These are phyloP conservation scores for Clitopilus passeckerianus DNA, from an alignment of 768 basidiomycete genomes.

Conservation along the genomic window DNA sequence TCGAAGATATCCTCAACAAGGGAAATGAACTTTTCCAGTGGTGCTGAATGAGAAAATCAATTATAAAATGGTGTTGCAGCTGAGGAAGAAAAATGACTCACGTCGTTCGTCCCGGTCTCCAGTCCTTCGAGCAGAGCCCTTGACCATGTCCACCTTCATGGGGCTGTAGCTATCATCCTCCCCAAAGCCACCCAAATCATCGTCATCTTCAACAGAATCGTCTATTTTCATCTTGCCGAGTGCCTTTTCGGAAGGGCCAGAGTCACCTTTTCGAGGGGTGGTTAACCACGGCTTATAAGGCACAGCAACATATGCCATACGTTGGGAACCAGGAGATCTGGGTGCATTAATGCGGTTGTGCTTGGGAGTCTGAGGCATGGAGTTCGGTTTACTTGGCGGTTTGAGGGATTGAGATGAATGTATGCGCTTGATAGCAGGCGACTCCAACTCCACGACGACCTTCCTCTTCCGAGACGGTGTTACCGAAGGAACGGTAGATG, in stretches of 20 bases:
- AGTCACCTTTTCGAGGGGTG: conserved; percentile 31
- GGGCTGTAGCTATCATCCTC: conserved; percentile 31
- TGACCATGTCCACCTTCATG: conserved; percentile 30
- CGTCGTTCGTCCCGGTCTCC: conserved; percentile 78
- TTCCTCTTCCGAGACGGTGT: conserved; percentile 72
- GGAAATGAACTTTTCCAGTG: conserved; percentile 70
- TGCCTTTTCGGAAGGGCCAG: conserved; percentile 8
- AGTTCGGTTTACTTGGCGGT: conserved; percentile 20
- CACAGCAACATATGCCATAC: conserved; percentile 39
- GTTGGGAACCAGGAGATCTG: conserved; percentile 7
- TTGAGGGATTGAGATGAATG: conserved; percentile 22
- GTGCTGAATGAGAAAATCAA: conserved; percentile 32
- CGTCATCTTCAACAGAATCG: conserved; percentile 19
- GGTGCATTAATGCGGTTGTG: conserved; percentile 2
- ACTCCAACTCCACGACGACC: conserved; percentile 48
- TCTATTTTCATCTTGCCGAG: conserved; percentile 21
- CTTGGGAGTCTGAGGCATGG: conserved; percentile 12
- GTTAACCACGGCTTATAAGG: conserved; percentile 43
- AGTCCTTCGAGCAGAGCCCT: conserved; percentile 52
- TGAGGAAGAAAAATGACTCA: conserved; percentile 19
- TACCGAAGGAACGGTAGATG: conserved; percentile 16
- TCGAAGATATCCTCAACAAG: conserved; percentile 84
- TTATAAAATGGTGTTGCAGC: not conserved
- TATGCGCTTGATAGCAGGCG: conserved; percentile 62
- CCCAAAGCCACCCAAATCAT: conserved; percentile 55